These are phyloP conservation scores for Sclerotinia borealis DNA, from an alignment of 2,329 filamentous ascomycete genomes.

Conservation along the genomic window DNA sequence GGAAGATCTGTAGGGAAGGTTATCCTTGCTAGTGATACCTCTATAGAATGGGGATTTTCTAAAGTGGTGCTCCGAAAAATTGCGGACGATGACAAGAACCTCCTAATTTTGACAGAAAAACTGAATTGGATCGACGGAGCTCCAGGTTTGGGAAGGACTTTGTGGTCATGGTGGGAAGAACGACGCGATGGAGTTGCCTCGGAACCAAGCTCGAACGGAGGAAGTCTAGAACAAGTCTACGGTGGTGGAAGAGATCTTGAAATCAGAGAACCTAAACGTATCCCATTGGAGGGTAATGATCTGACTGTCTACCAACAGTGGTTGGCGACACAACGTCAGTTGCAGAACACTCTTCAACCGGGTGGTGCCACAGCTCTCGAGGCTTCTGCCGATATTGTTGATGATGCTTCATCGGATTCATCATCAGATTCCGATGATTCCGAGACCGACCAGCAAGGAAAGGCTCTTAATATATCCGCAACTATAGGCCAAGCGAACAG, in stretches of 20 bases:
- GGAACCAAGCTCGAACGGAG: conserved; percentile 47
- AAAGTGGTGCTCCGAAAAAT: conserved; percentile 70
- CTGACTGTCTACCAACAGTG: conserved; percentile 83
- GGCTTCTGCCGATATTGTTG: conserved; percentile 64
- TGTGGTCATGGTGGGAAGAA: conserved; percentile 78
- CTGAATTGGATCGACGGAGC: conserved; percentile 37
- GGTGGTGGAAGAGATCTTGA: conserved; percentile 57
- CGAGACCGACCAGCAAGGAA: conserved; percentile 84
- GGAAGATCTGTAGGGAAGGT: conserved; percentile 54
- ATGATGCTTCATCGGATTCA: conserved; percentile 80
- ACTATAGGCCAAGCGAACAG: conserved; percentile 77
- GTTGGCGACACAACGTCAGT: conserved; percentile 78
- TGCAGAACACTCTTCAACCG: conserved; percentile 73
- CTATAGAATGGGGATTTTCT: conserved; percentile 92
- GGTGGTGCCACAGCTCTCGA: conserved; percentile 64
- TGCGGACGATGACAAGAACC: conserved; percentile 70
- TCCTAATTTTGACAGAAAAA: conserved; percentile 82
- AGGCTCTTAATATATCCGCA: conserved; percentile 81
- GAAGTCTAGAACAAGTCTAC: conserved; percentile 60
- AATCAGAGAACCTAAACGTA: conserved; percentile 54
- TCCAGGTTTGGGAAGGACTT: conserved; percentile 54
- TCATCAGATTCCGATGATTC: conserved; percentile 84
- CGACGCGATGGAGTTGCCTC: conserved; percentile 56
- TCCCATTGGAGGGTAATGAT: conserved; percentile 68
- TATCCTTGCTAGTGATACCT: conserved; percentile 85